Evolutionary conservation across 1,284 basidiomycete genomes (phyloP).

Genomic region (Ganoderma resinaceum): DNA sequence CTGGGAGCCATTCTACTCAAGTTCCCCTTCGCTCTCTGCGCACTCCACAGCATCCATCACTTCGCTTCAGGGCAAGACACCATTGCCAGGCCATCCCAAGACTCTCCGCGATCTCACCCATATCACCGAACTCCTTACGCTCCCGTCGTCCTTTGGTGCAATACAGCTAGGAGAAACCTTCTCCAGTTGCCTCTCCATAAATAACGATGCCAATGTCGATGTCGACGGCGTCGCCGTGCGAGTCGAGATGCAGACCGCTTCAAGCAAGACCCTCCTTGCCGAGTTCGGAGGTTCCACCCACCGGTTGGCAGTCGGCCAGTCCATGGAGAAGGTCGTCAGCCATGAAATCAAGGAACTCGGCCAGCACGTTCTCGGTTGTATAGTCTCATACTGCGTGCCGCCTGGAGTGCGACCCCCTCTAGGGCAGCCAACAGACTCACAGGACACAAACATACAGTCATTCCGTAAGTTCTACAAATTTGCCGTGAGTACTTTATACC

Average conservation of each 20-base stretch:
- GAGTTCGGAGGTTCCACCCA: conserved; percentile 65
- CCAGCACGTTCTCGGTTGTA: conserved; percentile 82
- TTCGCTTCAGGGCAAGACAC: conserved; percentile 76
- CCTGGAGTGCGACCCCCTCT: conserved; percentile 56
- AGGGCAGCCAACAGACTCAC: conserved; percentile 52
- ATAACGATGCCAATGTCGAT: conserved; percentile 72
- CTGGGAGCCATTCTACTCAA: conserved; percentile 87
- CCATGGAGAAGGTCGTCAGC: conserved; percentile 68
- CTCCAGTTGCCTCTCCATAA: conserved; percentile 78
- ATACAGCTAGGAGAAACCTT: conserved; percentile 87
- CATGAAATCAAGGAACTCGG: conserved; percentile 88
- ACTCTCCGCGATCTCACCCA: conserved; percentile 80
- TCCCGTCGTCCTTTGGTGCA: conserved; percentile 79
- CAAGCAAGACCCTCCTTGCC: conserved; percentile 64
- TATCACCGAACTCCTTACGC: conserved; percentile 72
- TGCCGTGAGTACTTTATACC: conserved; percentile 58
- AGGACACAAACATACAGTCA: conserved; percentile 68
- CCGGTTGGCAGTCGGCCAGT: conserved; percentile 58
- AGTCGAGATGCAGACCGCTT: conserved; percentile 82
- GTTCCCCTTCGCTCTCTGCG: conserved; percentile 77
- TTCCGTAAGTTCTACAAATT: conserved; percentile 93
- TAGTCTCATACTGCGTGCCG: conserved; percentile 74
- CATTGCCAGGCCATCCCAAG: conserved; percentile 76
- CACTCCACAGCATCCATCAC: conserved; percentile 78
- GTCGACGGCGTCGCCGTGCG: conserved; percentile 65